Base-by-base conservation (phyloP, 2,329 filamentous ascomycete species). In the Penicillium sp. region DNA sequence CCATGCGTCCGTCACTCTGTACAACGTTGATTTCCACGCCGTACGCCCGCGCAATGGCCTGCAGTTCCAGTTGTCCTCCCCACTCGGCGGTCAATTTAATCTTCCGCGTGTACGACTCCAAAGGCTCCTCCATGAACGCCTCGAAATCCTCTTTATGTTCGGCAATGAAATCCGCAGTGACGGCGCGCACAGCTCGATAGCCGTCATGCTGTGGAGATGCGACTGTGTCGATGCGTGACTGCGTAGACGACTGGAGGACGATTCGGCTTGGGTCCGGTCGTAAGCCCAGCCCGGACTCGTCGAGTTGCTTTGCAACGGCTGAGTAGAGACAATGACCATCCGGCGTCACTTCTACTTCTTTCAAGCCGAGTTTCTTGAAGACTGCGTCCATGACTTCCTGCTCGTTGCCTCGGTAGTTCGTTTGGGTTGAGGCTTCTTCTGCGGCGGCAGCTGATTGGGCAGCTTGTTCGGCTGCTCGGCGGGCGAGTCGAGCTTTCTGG, bases 241-340 rank as follows among this genome's bases (percentile, higher is more conserved):
- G 64, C 9, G 68, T 71, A 10, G 66, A 54, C 13, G 64, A 56
- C 48, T 67, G 63, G 11, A 73, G 62, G 11, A 67, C 50, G 38
- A 74, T 73, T 41, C 69, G 63, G 42, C 60, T 63, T 38, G 72
- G 70, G 53, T 71, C 71, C n/a, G 73, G 72, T 38, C 61, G 70
- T 53, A 75, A 60, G 2, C 69, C 69, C 14, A 77, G 27, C 58
- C 71, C 64, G 42, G 79, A 74, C 50, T 81, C 77, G 50, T 75
- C 76, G 49, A 97, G 80, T 74, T 96, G 92, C 71, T 94, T 90
- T 24, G 93, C 92, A 47, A 97, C 83, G 0, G 94, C 92, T 14
- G 91, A 89, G 75, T 97, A 99, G 14, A 99, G 78, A 70, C 94
- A 99, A 75, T 99, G 94, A 0, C 94, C 94, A 73, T 99, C 93